A percentile compares a stretch with the other conserved stretches of the same genome.
Conservation (phyloP, 2,329 filamentous ascomycete genomes). For the Elsinoe arachidis region DNA sequence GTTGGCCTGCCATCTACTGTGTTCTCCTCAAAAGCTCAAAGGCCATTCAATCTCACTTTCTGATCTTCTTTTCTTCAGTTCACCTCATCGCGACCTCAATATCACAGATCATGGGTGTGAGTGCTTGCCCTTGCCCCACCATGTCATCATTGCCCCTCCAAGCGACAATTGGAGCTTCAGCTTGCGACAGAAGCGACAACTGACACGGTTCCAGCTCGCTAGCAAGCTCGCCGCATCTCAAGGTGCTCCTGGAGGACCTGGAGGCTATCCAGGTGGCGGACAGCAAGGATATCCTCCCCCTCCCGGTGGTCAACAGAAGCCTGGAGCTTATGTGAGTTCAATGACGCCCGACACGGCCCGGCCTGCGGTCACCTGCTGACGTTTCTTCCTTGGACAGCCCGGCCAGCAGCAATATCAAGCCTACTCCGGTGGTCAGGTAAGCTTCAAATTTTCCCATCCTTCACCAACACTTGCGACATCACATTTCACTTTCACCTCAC, state of each 20-base stretch:
- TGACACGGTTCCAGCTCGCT: constrained; percentile 31
- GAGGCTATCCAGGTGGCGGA: constrained; percentile 21
- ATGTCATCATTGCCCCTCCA: constrained; percentile 3
- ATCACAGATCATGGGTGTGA: neutral
- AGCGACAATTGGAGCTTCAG: neutral
- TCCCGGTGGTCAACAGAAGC: constrained; percentile 20
- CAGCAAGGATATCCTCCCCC: constrained; percentile 24
- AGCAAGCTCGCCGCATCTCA: constrained; percentile 40
- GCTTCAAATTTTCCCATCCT: constrained; percentile 5
- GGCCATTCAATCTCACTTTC: neutral
- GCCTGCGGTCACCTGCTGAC: constrained; percentile 18
- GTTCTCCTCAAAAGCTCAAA: neutral
- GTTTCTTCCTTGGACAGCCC: constrained; percentile 20
- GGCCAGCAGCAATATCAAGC: constrained; percentile 44
- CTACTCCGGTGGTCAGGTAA: constrained; percentile 15
- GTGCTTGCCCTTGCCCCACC: neutral
- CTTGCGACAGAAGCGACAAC: neutral
- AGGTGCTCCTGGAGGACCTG: constrained; percentile 20
- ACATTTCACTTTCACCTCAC: neutral
- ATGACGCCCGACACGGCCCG: constrained; percentile 11
- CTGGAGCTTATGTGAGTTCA: constrained; percentile 47
- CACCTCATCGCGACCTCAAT: neutral
- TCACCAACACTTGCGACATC: neutral
- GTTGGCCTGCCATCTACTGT: neutral
- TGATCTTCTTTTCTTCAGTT: neutral